Evolutionary conservation across 1,284 basidiomycete species (phyloP).

Genomic region (Puccinia brachypodii): DNA sequence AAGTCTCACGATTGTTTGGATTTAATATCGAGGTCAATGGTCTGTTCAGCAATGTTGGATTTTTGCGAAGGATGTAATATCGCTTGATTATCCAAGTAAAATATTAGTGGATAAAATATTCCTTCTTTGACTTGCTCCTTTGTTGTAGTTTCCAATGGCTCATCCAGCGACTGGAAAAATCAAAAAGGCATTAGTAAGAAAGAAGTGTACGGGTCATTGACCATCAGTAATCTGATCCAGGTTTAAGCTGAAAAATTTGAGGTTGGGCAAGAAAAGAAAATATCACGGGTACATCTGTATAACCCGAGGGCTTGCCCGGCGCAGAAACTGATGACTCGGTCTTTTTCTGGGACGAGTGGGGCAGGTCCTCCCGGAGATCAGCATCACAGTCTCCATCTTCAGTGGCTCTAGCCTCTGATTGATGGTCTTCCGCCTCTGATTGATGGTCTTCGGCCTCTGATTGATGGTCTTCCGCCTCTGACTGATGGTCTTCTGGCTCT

Average conservation of each 20-base stretch:
- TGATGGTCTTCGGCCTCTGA: not conserved
- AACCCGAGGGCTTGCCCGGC: not conserved
- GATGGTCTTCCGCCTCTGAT: not conserved
- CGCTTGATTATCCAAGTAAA: constrained; percentile 9
- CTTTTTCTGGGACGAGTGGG: not conserved
- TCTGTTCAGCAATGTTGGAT: not conserved
- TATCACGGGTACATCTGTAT: not conserved
- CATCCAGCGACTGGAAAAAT: not conserved
- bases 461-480: not conserved
- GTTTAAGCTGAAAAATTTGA: not conserved
- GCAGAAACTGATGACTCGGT: not conserved
- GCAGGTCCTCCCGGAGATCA: not conserved
- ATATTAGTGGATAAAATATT: constrained; percentile 24
- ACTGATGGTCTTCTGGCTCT: not conserved
- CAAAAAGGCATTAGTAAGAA: not conserved
- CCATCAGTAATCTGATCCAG: too few relatives aligned
- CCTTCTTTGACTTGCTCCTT: constrained; percentile 13
- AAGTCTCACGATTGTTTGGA: constrained; percentile 9
- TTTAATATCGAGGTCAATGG: not conserved
- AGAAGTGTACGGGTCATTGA: not conserved
- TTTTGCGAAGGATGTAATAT: not conserved
- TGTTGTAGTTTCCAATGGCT: not conserved
- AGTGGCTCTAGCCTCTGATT: not conserved
- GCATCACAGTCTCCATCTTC: not conserved
- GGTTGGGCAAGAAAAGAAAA: not conserved